These are phyloP conservation scores for Hypoxylon cercidicola DNA, from an alignment of 495 filamentous ascomycete species.

Conservation along the genomic window DNA sequence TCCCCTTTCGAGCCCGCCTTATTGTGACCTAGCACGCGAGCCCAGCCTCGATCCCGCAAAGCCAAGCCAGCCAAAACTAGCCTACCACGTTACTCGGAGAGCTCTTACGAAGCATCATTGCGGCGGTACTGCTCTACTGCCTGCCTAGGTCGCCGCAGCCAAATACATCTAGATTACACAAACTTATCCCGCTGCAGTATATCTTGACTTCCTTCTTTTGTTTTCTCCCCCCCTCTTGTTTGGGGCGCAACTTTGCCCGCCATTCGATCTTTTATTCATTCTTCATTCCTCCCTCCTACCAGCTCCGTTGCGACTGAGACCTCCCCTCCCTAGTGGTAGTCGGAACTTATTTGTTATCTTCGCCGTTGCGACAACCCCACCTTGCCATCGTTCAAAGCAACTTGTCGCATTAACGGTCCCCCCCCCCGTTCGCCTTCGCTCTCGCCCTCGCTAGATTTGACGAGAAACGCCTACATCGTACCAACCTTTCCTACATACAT, in stretches of 20 bases:
- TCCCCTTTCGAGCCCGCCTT: constrained; percentile 23
- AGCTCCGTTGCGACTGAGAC: constrained; percentile 22
- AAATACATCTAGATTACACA: constrained; percentile 3
- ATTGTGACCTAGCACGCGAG: constrained; percentile 10
- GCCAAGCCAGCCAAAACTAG: constrained; percentile 16
- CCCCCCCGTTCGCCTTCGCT: constrained; percentile 22
- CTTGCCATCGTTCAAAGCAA: constrained; percentile 34
- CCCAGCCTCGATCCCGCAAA: constrained; percentile 35
- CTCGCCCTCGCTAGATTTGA: constrained; percentile 21
- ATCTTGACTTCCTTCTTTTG: background rate
- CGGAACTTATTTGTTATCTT: constrained; percentile 43
- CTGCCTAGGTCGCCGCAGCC: constrained; percentile 13
- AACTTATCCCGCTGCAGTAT: constrained; percentile 13
- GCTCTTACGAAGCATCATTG: constrained; percentile 34
- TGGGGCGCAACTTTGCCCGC: background rate
- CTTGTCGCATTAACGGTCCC: constrained; percentile 41
- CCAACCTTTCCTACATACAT: background rate
- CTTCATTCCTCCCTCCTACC: constrained; percentile 3
- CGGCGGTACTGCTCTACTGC: constrained; percentile 33
- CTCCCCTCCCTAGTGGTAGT: constrained; percentile 25
- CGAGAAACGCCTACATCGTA: constrained; percentile 19
- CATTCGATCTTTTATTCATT: background rate
- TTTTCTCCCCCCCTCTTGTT: constrained; percentile 3
- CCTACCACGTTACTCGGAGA: constrained; percentile 24
- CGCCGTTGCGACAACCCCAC: constrained; percentile 47